Percentiles rank a stretch among this genome's conserved stretches.
phyloP scores from a whole-genome alignment of 2,329 filamentous ascomycete species.

The Fonsecaea multimorphosa region DNA sequence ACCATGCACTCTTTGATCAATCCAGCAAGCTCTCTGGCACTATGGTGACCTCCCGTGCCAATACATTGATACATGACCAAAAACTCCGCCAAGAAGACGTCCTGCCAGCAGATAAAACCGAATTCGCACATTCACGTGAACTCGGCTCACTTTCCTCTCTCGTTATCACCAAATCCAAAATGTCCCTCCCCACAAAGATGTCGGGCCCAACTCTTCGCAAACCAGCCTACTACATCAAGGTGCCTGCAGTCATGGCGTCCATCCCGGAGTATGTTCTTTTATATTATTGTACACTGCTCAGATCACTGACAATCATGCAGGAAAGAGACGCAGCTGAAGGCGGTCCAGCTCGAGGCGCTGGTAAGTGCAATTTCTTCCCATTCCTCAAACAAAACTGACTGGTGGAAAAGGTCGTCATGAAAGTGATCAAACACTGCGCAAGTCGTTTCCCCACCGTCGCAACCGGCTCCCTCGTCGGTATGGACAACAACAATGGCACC shows the following conservation, averaged over 20 bases:
- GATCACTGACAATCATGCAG: constrained; percentile 43
- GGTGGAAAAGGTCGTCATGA: constrained; percentile 79
- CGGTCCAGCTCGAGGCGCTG: constrained; percentile 93
- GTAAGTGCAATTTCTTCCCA: constrained; percentile 61
- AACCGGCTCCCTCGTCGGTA: constrained; percentile 88
- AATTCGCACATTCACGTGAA: constrained; percentile 3
- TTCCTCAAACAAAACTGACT: constrained; percentile 42
- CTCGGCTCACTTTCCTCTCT: constrained; percentile 21
- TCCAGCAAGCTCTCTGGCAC: too few relatives aligned
- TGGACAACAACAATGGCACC: constrained; percentile 76
- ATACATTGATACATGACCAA: too few relatives aligned
- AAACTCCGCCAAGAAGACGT: background rate
- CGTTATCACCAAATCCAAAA: constrained; percentile 20
- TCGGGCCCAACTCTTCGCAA: constrained; percentile 57
- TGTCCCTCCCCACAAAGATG: constrained; percentile 29
- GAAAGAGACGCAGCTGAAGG: constrained; percentile 76
- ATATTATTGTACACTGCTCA: background rate
- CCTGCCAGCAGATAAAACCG: background rate
- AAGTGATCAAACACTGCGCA: constrained; percentile 95
- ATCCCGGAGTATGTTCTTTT: constrained; percentile 15
- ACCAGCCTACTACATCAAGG: constrained; percentile 93
- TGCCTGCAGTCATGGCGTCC: constrained; percentile 70
- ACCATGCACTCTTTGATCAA: background rate
- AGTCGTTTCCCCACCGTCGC: constrained; percentile 85
- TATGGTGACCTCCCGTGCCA: background rate